Evolutionary conservation across 345 rosid genomes (phyloP), one percentile per base, ranked within the genome.

Genomic region (Eucalyptus victrix): DNA sequence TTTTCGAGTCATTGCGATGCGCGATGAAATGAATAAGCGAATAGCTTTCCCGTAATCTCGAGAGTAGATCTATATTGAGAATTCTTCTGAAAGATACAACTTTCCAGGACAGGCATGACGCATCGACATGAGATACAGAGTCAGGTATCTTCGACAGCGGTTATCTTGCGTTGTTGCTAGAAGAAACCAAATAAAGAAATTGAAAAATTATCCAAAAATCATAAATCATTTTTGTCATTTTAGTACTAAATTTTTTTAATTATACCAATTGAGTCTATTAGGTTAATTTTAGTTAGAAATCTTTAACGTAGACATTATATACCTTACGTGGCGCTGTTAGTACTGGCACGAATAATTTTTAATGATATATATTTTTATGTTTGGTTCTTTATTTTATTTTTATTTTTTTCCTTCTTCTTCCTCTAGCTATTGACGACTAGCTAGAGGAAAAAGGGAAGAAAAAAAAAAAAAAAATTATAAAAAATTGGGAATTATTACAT

Each of bases 301-400:
- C 11, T 53, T 9, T 53, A 53, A 53, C 3, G 10, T 53, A 26
- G 26, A 21, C 0, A 26, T 5, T 0, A 24, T 9, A 1, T 56
- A 26, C 4, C 62, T 10, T 4, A 9, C 62, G 1, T 23, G 6
- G 6, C 11, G 3, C 0, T 54, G 0, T 0, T 4, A 9, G 12
- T 8, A 0, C 0, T 8, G 1, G 9, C 11, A 5, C 4, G 1
- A 10, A 56, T 56, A 24, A 24, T 4, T 56, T 56, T 56, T 56
- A 56, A 56, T 2, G 13, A 56, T 24, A 56, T 53, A 53, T 19
- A 51, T 51, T 3, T 53, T 19, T 19, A 53, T 19, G 2, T 53
- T 0, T 3, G 23, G 18, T 56, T 23, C 4, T 56, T 56, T 56
- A 23, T 56, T 24, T 50, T 15, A 50, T 50, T 50, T 16, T 50